Evolutionary conservation across 768 basidiomycete genomes (phyloP).

Genomic region (Leccinum imitatum): DNA sequence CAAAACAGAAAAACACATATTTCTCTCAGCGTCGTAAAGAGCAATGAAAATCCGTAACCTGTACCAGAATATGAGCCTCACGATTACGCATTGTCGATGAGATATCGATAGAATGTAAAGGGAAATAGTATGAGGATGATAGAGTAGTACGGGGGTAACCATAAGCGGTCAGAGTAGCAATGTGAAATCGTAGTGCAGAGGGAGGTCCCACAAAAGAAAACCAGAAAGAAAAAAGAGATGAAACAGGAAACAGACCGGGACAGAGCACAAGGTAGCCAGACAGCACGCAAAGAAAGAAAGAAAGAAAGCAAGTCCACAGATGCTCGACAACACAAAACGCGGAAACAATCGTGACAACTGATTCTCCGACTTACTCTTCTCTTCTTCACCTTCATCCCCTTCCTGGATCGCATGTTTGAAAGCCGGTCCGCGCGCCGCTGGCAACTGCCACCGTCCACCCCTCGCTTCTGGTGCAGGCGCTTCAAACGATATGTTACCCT

Average conservation of each 20-base stretch:
- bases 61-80: constrained; percentile 15
- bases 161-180: constrained; percentile 11
- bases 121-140: not conserved
- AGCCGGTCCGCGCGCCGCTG: constrained; percentile 63
- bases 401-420: constrained; percentile 76
- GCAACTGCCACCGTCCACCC: constrained; percentile 66
- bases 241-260: constrained; percentile 1
- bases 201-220: constrained; percentile 4
- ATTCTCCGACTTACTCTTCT: constrained; percentile 47
- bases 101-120: not conserved
- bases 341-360: constrained; percentile 4
- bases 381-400: constrained; percentile 73
- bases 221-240: not conserved
- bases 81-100: not conserved
- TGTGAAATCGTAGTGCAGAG: constrained; percentile 11
- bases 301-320: constrained; percentile 5
- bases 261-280: constrained; percentile 5
- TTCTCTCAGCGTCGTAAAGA: constrained; percentile 4
- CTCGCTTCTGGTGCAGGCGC: constrained; percentile 42
- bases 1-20: not conserved
- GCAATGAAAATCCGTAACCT: constrained; percentile 23
- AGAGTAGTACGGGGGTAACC: constrained; percentile 2
- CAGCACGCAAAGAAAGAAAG: constrained; percentile 1
- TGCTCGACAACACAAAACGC: constrained; percentile 11
- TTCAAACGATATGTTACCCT: constrained; percentile 46